Base-by-base conservation (phyloP, 768 basidiomycete species). In the Xerocomus spinulosus region DNA sequence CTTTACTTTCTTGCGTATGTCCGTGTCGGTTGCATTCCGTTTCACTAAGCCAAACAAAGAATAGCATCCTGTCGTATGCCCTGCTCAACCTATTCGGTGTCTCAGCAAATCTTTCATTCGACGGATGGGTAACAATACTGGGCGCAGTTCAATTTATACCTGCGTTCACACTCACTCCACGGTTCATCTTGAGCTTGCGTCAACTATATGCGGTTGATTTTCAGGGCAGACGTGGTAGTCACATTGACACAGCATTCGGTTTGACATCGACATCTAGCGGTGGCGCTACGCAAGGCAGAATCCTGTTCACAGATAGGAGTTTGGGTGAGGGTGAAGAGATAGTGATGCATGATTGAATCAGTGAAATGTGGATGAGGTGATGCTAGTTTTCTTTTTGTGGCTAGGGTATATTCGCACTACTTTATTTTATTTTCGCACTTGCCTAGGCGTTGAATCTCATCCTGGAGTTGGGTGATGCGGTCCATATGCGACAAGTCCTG, bases 361-460 rank as follows among this genome's bases (percentile, higher is more conserved):
- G n/a, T n/a, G n/a, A n/a, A n/a, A n/a, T n/a, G n/a, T n/a, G n/a
- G n/a, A n/a, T n/a, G n/a, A n/a, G n/a, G n/a, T n/a, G n/a, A n/a
- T n/a, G n/a, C n/a, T n/a, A n/a, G n/a, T n/a, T n/a, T n/a, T n/a
- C n/a, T n/a, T n/a, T n/a, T n/a, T n/a, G n/a, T n/a, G n/a, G n/a
- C n/a, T n/a, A n/a, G n/a, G n/a, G n/a, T n/a, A n/a, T n/a, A n/a
- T n/a, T n/a, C n/a, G n/a, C n/a, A n/a, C n/a, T n/a, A n/a, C n/a
- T n/a, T n/a, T n/a, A n/a, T n/a, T n/a, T n/a, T n/a, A n/a, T n/a
- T n/a, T n/a, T n/a, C n/a, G n/a, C n/a, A n/a, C n/a, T n/a, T n/a
- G n/a, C n/a, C n/a, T n/a, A n/a, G n/a, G n/a, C 87, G 82, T 69
- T 95, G 92, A 50, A 92, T 91, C 69, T 87, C 87, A 80, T 95